Percentiles rank a stretch among this genome's conserved stretches.
Conservation (phyloP, 345 rosid species). For the Gossypium raimondii region DNA sequence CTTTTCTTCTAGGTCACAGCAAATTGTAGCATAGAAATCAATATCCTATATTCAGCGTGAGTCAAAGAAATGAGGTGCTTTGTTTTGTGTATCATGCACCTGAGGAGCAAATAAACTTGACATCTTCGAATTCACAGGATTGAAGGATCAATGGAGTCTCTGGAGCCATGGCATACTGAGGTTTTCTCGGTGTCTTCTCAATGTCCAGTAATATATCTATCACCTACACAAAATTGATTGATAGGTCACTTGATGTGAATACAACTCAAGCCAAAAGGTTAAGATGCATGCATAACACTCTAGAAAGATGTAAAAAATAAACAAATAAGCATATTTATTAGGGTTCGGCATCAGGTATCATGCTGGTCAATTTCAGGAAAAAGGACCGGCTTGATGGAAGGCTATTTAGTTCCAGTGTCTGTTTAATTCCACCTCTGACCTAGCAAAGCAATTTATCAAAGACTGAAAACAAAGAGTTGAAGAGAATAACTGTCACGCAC, state of each 20-base stretch:
- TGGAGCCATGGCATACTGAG: slow-evolving; percentile 78
- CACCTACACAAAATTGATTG: slow-evolving; percentile 35
- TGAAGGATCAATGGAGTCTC: slow-evolving; percentile 80
- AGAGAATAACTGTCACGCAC: slow-evolving; percentile 40
- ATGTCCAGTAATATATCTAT: slow-evolving; percentile 70
- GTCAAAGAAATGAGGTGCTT: background rate
- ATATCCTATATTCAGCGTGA: background rate
- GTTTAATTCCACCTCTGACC: background rate
- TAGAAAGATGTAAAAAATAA: background rate
- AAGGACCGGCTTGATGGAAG: background rate
- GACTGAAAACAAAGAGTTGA: slow-evolving; percentile 15
- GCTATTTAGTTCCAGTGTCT: background rate
- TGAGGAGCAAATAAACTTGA: slow-evolving; percentile 65
- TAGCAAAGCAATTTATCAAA: slow-evolving; percentile 6
- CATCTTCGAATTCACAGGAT: slow-evolving; percentile 68
- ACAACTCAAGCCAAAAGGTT: background rate
- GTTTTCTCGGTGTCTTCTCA: slow-evolving; percentile 57
- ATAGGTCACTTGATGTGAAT: slow-evolving; percentile 10
- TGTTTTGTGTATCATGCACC: slow-evolving; percentile 39
- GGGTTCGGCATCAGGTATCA: background rate
- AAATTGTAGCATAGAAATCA: background rate
- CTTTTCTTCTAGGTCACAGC: background rate
- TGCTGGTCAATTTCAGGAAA: background rate
- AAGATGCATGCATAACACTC: background rate
- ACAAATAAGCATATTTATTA: background rate